Evolutionary conservation across 305 asterid species (phyloP), one percentile per base, ranked within the genome.

Genomic region (Fraxinus latifolia): DNA sequence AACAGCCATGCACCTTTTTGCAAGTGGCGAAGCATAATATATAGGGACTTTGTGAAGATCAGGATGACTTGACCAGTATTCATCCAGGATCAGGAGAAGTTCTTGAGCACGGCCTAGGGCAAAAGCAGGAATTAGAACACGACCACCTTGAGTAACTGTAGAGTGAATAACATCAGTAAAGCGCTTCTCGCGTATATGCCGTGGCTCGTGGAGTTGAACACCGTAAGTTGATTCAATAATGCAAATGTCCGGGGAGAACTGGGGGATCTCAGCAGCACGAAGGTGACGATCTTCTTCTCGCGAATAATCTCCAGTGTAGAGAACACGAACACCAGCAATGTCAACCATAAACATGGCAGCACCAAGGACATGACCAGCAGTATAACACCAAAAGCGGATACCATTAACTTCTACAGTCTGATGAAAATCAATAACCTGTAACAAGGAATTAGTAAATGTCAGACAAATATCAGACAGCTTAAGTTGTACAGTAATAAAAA

Each of bases 261-360:
- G 91, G 5, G 99, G 99, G 78, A 87, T 90, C 88, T 96, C 99
- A 55, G 99, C 99, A 23, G 97, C 99, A n/a, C 97, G 96, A 74
- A 96, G 98, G 85, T 96, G 99, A 15, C 99, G 91, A 83, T 96
- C 99, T 85, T 94, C 98, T 86, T 96, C 99, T 8, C 98, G 93
- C 15, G 99, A 96, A 82, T 94, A 96, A 87, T 96, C 99, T 77
- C 99, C 98, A 4, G 99, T 96, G 79, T 96, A 96, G 83, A 96
- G 99, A 80, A 96, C 94, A 47, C 97, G 94, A 1, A 94, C 97
- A 37, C 98, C 98, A 74, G 99, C 99, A 87, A 96, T 96, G 85
- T 94, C 98, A n/a, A 96, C 99, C 99, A 94, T 92, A 84, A 96
- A 96, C 99, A 96, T 96, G 86, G 99, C 99, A 80, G 99, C 99